Evolutionary conservation across 2,329 filamentous ascomycete genomes (phyloP).

Genomic region (Cadophora luteo-olivacea): DNA sequence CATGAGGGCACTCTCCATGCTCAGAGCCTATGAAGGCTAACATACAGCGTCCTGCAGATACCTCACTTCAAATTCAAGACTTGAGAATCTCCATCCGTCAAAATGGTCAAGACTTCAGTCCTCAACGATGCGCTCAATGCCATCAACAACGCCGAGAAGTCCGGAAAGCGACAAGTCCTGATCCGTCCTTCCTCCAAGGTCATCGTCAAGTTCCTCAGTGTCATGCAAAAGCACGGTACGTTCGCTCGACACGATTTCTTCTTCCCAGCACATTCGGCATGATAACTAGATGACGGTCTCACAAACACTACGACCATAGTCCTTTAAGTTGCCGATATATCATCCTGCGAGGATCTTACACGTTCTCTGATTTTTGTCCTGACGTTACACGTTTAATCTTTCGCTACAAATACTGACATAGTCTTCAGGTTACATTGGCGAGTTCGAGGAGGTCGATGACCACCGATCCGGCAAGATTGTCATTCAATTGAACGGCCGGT

Average conservation of each 20-base stretch:
- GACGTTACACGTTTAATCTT: constrained; percentile 93
- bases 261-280: constrained; percentile 72
- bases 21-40: constrained; percentile 69
- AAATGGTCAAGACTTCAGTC: constrained; percentile 99
- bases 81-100: constrained; percentile 86
- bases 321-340: constrained; percentile 99
- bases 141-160: constrained; percentile 99
- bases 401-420: constrained; percentile 80
- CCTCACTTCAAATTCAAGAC: constrained; percentile 68
- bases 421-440: constrained; percentile 89
- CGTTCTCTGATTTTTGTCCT: constrained; percentile 79
- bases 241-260: constrained; percentile 43
- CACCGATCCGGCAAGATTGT: constrained; percentile 99
- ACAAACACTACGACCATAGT: constrained; percentile 85
- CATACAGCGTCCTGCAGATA: constrained; percentile 60
- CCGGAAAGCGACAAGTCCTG: constrained; percentile 98
- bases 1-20: constrained; percentile 74
- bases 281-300: constrained; percentile 99
- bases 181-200: constrained; percentile 99
- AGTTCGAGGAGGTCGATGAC: constrained; percentile 99
- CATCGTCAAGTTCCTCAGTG: constrained; percentile 98
- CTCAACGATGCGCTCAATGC: constrained; percentile 98
- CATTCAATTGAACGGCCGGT: constrained; percentile 97
- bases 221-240: constrained; percentile 99
- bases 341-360: constrained; percentile 94